Evolutionary conservation across 225 moss, liverwort and hornwort genomes (phyloP).

Genomic region (Marchantia polymorpha): DNA sequence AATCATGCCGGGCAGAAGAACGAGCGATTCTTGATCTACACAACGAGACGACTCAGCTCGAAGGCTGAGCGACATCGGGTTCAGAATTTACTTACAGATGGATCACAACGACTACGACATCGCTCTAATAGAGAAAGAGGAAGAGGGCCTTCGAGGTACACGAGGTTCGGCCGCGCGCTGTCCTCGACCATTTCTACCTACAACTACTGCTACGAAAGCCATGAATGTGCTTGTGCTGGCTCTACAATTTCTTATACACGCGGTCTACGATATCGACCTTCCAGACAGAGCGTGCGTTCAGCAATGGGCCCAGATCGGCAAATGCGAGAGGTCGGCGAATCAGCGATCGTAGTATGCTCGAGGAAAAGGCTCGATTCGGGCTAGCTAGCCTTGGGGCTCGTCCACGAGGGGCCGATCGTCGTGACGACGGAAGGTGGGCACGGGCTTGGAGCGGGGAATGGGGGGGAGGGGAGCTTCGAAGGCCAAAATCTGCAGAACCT

Average conservation of each 20-base stretch:
- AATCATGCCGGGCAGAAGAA: too few relatives aligned
- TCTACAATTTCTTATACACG: background rate
- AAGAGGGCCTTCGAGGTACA: background rate
- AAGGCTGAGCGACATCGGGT: background rate
- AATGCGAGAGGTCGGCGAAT: background rate
- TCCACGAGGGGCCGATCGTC: conserved; percentile 11
- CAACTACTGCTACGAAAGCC: background rate
- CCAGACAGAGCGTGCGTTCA: background rate
- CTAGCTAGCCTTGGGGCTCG: background rate
- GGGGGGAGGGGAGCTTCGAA: conserved; percentile 25
- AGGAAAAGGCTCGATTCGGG: background rate
- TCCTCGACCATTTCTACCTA: background rate
- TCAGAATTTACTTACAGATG: background rate
- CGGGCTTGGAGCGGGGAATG: conserved; percentile 33
- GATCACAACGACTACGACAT: background rate
- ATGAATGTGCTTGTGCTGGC: background rate
- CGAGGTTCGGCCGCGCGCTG: background rate
- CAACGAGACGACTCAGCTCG: background rate
- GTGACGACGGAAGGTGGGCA: conserved; percentile 23
- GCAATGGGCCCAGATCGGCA: background rate
- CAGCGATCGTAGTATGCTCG: background rate
- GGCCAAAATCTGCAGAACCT: conserved; percentile 32
- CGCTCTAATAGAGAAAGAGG: background rate
- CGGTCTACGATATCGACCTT: background rate
- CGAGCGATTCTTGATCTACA: too few relatives aligned